Conservation (phyloP, 108 stramenopile genomes). For the Cyclostephanos invisitatus region DNA sequence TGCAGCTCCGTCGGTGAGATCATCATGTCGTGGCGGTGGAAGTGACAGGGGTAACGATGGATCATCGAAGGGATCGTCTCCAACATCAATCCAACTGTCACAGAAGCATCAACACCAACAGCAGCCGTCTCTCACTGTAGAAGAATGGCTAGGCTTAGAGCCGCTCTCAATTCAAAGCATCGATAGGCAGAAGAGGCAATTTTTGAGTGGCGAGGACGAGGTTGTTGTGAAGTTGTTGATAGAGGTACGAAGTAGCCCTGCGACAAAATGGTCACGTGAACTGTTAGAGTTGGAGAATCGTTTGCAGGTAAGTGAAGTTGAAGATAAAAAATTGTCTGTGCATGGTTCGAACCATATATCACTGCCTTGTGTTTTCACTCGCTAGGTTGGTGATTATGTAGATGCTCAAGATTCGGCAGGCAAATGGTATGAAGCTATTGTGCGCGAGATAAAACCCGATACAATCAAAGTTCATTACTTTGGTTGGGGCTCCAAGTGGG, state of each 20-base stretch:
- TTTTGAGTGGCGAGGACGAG: not conserved
- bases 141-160: conserved; percentile 58
- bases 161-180: not conserved
- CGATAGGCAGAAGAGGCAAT: conserved; percentile 5
- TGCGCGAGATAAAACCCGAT: conserved; percentile 57
- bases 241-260: conserved; percentile 56
- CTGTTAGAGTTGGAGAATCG: conserved; percentile 67
- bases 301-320: conserved; percentile 26
- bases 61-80: not conserved
- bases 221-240: conserved; percentile 52
- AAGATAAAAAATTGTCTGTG: not conserved
- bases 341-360: not conserved
- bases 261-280: conserved; percentile 57
- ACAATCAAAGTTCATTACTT: conserved; percentile 76
- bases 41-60: not conserved
- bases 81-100: conserved; percentile 1
- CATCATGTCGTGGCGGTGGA: not conserved
- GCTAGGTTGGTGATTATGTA: conserved; percentile 72
- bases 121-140: conserved; percentile 39
- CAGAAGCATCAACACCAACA: not conserved
- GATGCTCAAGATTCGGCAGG: conserved; percentile 80
- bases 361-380: conserved; percentile 8
- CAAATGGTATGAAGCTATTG: conserved; percentile 81
- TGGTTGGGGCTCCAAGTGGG: conserved; percentile 80
- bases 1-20: conserved; percentile 9